These are phyloP conservation scores for Eucalyptus cloeziana DNA, from an alignment of 345 rosid species.

Conservation along the genomic window DNA sequence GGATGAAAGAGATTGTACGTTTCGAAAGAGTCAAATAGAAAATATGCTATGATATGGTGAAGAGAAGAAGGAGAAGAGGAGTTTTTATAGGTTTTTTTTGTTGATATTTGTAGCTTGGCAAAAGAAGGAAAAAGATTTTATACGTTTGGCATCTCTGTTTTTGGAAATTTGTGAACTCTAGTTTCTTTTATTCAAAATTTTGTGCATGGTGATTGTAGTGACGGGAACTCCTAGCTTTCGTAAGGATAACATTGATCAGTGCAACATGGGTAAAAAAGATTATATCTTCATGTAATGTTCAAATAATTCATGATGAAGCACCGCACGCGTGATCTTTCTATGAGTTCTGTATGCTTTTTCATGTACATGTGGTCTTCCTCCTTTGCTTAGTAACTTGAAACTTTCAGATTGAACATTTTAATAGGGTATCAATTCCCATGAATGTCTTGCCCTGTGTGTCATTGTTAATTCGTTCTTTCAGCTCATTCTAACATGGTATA, in stretches of 20 bases:
- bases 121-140: not conserved
- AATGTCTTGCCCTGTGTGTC: fast-evolving
- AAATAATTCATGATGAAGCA: not conserved
- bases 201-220: not conserved
- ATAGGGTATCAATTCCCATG: fast-evolving
- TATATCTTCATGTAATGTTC: not conserved
- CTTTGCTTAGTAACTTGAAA: fast-evolving
- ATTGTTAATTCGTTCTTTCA: fast-evolving
- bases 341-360: fast-evolving
- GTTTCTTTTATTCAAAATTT: not conserved
- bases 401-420: fast-evolving
- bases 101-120: not conserved
- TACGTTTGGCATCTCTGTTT: not conserved
- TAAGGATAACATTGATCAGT: not conserved
- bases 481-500: fast-evolving
- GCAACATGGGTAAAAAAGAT: not conserved
- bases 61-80: not conserved
- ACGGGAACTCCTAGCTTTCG: not conserved
- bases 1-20: not conserved
- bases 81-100: not conserved
- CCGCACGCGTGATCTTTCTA: fast-evolving
- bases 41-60: not conserved
- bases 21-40: not conserved
- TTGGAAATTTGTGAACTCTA: not conserved
- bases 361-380: fast-evolving